Conservation (phyloP, 352 stramenopile species). For the Globisporangium cylindrosporum region DNA sequence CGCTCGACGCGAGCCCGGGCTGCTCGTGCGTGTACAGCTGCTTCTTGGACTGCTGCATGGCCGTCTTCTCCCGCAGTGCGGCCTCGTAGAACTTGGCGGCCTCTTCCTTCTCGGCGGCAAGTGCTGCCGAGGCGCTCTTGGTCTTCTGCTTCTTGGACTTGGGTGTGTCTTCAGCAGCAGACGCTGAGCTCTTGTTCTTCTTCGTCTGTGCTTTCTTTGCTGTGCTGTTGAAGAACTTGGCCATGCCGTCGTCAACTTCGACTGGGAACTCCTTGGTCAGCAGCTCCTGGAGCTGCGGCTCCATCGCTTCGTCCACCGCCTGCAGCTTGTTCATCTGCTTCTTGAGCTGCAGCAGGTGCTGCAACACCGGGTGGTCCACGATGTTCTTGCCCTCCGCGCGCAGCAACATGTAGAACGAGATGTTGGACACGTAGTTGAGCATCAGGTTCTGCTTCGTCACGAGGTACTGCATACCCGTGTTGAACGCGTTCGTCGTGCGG, state of each 20-base stretch:
- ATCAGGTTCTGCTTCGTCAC: constrained; percentile 79
- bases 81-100: constrained; percentile 78
- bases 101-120: constrained; percentile 43
- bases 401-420: constrained; percentile 84
- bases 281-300: constrained; percentile 59
- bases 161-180: neutral
- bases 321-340: constrained; percentile 72
- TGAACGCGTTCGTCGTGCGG: constrained; percentile 49
- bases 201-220: constrained; percentile 17
- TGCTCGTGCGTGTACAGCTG: constrained; percentile 76
- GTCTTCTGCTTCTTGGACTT: constrained; percentile 44
- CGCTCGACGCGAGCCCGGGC: constrained; percentile 43
- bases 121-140: constrained; percentile 35
- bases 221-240: constrained; percentile 60
- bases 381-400: constrained; percentile 80
- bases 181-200: constrained; percentile 22
- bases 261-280: constrained; percentile 62
- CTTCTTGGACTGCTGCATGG: constrained; percentile 66
- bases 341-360: constrained; percentile 73
- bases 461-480: constrained; percentile 72
- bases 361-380: constrained; percentile 70
- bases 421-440: constrained; percentile 85
- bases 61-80: constrained; percentile 45
- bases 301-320: constrained; percentile 50
- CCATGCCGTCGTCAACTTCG: constrained; percentile 54